phyloP scores from a whole-genome alignment of 805 yeast species.

The Myxozyma vanderwaltii region DNA sequence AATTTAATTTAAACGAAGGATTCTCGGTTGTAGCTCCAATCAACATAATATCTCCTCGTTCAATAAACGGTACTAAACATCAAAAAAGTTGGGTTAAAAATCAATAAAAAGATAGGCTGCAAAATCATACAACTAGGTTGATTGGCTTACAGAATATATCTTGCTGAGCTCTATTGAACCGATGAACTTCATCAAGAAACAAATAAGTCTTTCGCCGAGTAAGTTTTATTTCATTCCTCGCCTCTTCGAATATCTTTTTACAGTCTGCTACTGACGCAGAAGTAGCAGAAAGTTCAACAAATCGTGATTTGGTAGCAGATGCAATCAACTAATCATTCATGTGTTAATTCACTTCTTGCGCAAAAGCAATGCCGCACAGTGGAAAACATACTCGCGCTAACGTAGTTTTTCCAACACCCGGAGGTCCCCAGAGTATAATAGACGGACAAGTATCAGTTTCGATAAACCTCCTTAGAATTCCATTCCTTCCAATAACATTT shows the following conservation, averaged over 20 bases:
- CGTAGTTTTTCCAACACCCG: conserved; percentile 91
- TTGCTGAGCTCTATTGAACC: conserved; percentile 85
- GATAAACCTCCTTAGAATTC: conserved; percentile 67
- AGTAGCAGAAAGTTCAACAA: conserved; percentile 86
- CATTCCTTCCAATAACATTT: conserved; percentile 66
- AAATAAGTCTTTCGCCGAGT: conserved; percentile 63
- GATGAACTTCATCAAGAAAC: conserved; percentile 90
- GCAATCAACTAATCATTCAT: conserved; percentile 52
- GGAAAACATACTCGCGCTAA: conserved; percentile 55
- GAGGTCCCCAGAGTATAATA: conserved; percentile 90
- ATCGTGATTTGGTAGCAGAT: conserved; percentile 53
- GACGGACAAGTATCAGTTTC: conserved; percentile 58
- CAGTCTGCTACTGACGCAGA: conserved; percentile 67
- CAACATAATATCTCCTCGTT: conserved; percentile 74
- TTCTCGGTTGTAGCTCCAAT: conserved; percentile 99
- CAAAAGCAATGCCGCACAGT: no score
- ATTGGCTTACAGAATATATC: conserved; percentile 57
- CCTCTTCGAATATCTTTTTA: conserved; percentile 59
- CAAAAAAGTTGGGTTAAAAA: not conserved
- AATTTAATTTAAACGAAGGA: conserved; percentile 78
- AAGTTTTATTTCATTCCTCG: conserved; percentile 49
- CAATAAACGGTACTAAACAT: conserved; percentile 66
- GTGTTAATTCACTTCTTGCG: no score
- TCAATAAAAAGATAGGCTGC: not conserved
- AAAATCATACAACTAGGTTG: no score